Base-by-base conservation (phyloP, 2,329 filamentous ascomycete species). In the Hymenoscyphus repandus region DNA sequence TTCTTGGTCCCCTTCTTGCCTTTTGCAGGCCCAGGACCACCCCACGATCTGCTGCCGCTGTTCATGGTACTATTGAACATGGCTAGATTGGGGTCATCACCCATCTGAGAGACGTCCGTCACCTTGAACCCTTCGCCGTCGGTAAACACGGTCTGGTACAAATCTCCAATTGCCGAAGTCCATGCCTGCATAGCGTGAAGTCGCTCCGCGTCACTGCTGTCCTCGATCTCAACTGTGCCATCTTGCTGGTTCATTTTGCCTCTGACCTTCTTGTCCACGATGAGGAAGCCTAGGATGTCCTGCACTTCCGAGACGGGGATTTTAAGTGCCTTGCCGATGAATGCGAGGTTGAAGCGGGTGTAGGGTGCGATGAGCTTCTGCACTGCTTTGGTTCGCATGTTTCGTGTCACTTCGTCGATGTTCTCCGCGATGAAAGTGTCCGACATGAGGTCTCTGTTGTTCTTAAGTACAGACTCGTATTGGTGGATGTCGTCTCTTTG, bases 341-440 rank as follows among this genome's bases (percentile, higher is more conserved):
- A 96, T 17, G 77, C 75, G 20, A 97, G 75, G 57, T 86, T 89
- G 80, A 97, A 96, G 46, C 90, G 84, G 5, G 89, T 95, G 74
- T 97, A 99, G 0, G 93, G 93, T 4, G 90, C 90, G 57, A 97
- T 93, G 20, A 97, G 77, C 71, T 93, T 96, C 57, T 96, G 74
- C 9, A 97, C 84, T 1, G 91, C 92, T 75, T 96, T 96, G 58
- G 91, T 97, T 49, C 93, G 88, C 86, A 99, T 96, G 69, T 93
- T 96, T 39, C 93, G 88, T 47, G 92, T 99, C 51, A 99, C 92
- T 72, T 99, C 93, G 69, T 97, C 93, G 61, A 99, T 99, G 67
- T 99, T 97, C 72, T 97, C 93, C 27, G 92, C 92, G 62, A 99
- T 99, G 72, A 97, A 99, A 0, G 88, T 85, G 68, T 99, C 93